These are phyloP conservation scores for Aspergillus sclerotialis DNA, from an alignment of 2,329 filamentous ascomycete genomes.

Conservation along the genomic window DNA sequence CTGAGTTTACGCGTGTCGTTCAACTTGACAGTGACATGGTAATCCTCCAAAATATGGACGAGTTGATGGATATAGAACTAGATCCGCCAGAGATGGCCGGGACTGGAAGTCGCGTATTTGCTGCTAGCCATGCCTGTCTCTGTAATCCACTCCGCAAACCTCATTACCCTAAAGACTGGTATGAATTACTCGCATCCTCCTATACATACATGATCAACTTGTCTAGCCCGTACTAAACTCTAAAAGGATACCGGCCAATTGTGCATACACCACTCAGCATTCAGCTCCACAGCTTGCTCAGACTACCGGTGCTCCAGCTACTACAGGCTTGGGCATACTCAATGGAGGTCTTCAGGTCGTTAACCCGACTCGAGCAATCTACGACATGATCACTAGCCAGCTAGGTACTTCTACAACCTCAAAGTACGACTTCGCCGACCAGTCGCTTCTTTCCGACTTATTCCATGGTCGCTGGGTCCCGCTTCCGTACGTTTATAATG, in stretches of 20 bases:
- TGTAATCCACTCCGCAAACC: constrained; percentile 74
- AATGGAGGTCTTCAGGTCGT: constrained; percentile 58
- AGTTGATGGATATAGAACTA: constrained; percentile 75
- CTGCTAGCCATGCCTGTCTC: constrained; percentile 75
- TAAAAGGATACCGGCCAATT: constrained; percentile 52
- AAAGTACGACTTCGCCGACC: constrained; percentile 55
- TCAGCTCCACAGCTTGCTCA: constrained; percentile 45
- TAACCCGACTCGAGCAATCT: constrained; percentile 48
- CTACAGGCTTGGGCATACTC: constrained; percentile 49
- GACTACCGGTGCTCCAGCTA: constrained; percentile 41
- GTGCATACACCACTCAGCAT: constrained; percentile 56
- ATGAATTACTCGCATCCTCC: constrained; percentile 11
- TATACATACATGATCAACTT: neutral
- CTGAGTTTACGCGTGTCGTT: constrained; percentile 71
- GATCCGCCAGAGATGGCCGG: constrained; percentile 49
- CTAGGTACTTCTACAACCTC: constrained; percentile 40
- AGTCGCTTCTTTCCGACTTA: constrained; percentile 51
- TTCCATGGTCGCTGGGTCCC: constrained; percentile 53
- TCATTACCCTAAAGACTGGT: constrained; percentile 73
- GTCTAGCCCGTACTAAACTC: too few species aligned
- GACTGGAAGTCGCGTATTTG: constrained; percentile 62
- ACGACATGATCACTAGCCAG: constrained; percentile 36
- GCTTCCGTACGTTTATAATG: constrained; percentile 56
- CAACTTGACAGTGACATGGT: constrained; percentile 89
- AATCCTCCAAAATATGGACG: constrained; percentile 77